Evolutionary conservation across 2,329 filamentous ascomycete species (phyloP).

Genomic region (Epichloe scottii): DNA sequence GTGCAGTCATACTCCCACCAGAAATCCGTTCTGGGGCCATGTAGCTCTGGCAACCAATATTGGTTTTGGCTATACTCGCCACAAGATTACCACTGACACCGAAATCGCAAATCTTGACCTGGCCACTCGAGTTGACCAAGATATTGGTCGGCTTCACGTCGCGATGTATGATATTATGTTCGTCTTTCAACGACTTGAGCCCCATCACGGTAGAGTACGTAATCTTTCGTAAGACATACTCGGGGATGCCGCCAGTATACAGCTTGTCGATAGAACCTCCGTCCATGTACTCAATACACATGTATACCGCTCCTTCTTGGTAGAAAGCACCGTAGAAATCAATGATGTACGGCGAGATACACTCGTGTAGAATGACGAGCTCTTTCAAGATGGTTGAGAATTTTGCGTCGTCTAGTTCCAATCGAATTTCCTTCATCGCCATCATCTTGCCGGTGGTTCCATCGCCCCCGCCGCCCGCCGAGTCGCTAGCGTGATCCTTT

Average conservation of each 20-base stretch:
- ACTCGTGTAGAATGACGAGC: slow-evolving; percentile 88
- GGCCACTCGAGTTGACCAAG: slow-evolving; percentile 74
- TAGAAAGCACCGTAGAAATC: slow-evolving; percentile 99
- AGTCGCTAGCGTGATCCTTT: slow-evolving; percentile 16
- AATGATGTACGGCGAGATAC: slow-evolving; percentile 89
- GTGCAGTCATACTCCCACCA: slow-evolving; percentile 64
- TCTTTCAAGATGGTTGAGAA: slow-evolving; percentile 97
- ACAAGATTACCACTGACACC: slow-evolving; percentile 94
- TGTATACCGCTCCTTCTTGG: slow-evolving; percentile 96
- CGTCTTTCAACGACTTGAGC: slow-evolving; percentile 85
- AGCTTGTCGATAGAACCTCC: slow-evolving; percentile 95
- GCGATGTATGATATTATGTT: slow-evolving; percentile 97
- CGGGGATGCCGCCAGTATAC: slow-evolving; percentile 81
- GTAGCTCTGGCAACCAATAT: slow-evolving; percentile 98
- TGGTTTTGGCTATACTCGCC: slow-evolving; percentile 94
- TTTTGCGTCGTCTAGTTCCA: slow-evolving; percentile 93
- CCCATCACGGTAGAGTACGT: slow-evolving; percentile 83
- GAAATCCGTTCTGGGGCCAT: slow-evolving; percentile 97
- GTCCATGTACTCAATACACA: slow-evolving; percentile 99
- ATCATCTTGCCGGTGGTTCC: slow-evolving; percentile 66
- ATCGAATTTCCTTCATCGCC: slow-evolving; percentile 98
- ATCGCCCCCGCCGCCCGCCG: slow-evolving; percentile 21
- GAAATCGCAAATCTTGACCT: slow-evolving; percentile 98
- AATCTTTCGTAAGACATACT: slow-evolving; percentile 79
- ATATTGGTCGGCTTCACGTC: slow-evolving; percentile 99